Conservation (phyloP, 1,284 basidiomycete species). For the Rugosomyces carneus region DNA sequence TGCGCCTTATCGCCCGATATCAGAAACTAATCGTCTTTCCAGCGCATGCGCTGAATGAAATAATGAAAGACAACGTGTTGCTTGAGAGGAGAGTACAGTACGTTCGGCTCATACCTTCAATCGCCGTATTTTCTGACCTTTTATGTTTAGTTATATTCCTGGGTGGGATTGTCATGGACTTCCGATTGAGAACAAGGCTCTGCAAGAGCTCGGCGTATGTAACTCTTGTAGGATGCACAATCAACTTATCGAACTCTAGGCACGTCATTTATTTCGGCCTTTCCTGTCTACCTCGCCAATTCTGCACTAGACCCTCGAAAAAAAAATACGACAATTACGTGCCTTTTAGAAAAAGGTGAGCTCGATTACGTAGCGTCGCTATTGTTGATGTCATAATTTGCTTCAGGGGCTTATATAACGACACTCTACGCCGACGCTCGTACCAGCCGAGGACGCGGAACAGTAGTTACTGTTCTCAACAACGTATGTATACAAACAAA, state of each 20-base stretch:
- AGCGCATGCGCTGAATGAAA: too few species aligned
- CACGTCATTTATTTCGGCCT: slow-evolving; percentile 27
- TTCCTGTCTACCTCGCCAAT: neutral
- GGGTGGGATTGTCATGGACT: slow-evolving; percentile 99
- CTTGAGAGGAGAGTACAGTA: slow-evolving; percentile 81
- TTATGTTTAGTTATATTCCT: slow-evolving; percentile 69
- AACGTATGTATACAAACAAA: slow-evolving; percentile 46
- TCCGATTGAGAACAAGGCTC: slow-evolving; percentile 92
- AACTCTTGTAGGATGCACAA: slow-evolving; percentile 52
- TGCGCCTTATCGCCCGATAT: too few species aligned
- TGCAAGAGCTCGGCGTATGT: slow-evolving; percentile 68
- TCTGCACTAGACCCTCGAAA: slow-evolving; percentile 62
- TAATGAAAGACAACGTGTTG: slow-evolving; percentile 43
- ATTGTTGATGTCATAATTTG: neutral
- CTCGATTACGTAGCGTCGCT: neutral
- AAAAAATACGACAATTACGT: slow-evolving; percentile 85
- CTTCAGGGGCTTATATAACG: slow-evolving; percentile 76
- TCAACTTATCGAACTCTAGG: slow-evolving; percentile 86
- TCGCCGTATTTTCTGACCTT: neutral
- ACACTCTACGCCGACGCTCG: slow-evolving; percentile 76
- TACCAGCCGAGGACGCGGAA: slow-evolving; percentile 50
- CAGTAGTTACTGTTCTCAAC: slow-evolving; percentile 67
- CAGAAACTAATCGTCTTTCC: too few species aligned
- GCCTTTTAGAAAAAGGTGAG: slow-evolving; percentile 79
- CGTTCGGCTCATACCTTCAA: slow-evolving; percentile 24